Evolutionary conservation across 2,329 filamentous ascomycete genomes (phyloP).

Genomic region (Penicillium sp.): DNA sequence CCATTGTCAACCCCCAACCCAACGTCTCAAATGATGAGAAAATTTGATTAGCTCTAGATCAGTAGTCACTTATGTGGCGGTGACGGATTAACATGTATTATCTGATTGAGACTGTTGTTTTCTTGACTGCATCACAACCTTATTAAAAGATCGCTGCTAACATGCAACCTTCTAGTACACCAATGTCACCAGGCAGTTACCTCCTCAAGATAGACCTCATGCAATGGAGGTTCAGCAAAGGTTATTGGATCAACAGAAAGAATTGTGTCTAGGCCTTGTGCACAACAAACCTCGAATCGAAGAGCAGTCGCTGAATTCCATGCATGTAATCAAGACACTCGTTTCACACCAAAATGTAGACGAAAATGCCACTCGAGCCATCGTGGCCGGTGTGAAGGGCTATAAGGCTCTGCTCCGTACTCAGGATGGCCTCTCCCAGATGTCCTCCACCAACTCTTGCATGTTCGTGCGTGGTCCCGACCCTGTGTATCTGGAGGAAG

Average conservation of each 20-base stretch:
- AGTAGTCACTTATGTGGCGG: conserved; percentile 62
- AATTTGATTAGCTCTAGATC: conserved; percentile 78
- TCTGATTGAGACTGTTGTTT: conserved; percentile 45
- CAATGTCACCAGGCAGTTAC: conserved; percentile 19
- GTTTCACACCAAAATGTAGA: conserved; percentile 66
- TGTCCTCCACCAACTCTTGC: conserved; percentile 39
- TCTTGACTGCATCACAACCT: conserved; percentile 15
- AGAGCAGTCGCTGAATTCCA: conserved; percentile 63
- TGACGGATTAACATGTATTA: conserved; percentile 65
- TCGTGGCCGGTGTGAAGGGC: conserved; percentile 41
- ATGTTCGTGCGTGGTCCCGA: conserved; percentile 51
- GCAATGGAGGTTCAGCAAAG: conserved; percentile 33
- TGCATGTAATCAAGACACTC: conserved; percentile 58
- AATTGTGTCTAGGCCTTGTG: conserved; percentile 38
- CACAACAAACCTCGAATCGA: conserved; percentile 22
- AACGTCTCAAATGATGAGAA: conserved; percentile 50
- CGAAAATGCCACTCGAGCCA: conserved; percentile 49
- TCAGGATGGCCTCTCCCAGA: conserved; percentile 28
- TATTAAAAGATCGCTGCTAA: conserved; percentile 28
- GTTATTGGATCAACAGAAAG: conserved; percentile 31
- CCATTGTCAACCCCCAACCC: conserved; percentile 3
- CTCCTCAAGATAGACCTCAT: conserved; percentile 26
- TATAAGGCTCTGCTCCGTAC: conserved; percentile 38
- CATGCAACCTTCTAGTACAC: conserved; percentile 19
- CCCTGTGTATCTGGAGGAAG: conserved; percentile 72